Evolutionary conservation across 371 early-diverging fungal genomes (phyloP), one percentile per base, ranked within the genome.

Genomic region (Mucor racemosus): DNA sequence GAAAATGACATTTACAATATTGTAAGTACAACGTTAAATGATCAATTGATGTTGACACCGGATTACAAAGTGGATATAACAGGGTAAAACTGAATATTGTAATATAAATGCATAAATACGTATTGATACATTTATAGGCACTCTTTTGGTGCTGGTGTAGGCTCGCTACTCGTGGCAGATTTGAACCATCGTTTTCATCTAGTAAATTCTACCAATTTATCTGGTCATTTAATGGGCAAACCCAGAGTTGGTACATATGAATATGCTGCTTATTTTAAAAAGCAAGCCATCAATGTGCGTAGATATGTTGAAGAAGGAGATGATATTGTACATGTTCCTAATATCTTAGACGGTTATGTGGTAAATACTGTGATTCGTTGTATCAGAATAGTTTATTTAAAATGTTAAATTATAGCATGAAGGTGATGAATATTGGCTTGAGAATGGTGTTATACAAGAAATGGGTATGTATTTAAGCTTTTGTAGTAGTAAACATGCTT

Each of bases 111-210:
- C 7, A 19, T 9, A 57, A 5, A 2, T 11, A 15, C 6, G 5
- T 54, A 64, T 33, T 44, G 6, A 53, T 17, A 7, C 10, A 11
- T 48, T n/a, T 0, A 21, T 60, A 71, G 71, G 7, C 71, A 71
- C 48, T 71, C 71, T 5, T 71, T 64, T 56, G 71, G 71, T 34
- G 67, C 64, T n/a, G 67, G 58, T 13, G 63, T 71, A 0, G 63
- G 64, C 17, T 71, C 71, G 5, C 26, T 71, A 3, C 6, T 71
- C 4, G 15, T 55, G 10, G 64, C 55, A 3, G 67, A 71, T 19
- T n/a, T 71, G 13, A 38, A 59, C 26, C 54, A 60, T 15, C 53
- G 48, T 3, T 19, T 64, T 35, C 48, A 60, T 31, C 21, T 34
- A 0, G 34, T 46, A 10, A 66, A 63, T 26, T 5, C 36, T 15